Conservation (phyloP, 2,329 filamentous ascomycete species). For the Aspergillus caelatus region DNA sequence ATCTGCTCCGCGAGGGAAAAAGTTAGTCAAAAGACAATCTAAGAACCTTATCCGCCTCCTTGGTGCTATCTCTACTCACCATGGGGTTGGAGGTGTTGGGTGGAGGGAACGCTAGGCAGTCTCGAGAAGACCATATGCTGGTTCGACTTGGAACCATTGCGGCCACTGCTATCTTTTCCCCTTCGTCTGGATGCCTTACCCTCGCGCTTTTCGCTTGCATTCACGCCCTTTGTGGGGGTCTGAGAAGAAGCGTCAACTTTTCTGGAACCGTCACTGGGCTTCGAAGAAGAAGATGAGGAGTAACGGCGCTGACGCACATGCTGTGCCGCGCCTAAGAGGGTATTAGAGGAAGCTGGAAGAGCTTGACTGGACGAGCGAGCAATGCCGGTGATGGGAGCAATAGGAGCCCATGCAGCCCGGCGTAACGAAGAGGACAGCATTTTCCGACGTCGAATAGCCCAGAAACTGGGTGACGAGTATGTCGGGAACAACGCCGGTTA, state of each 20-base stretch:
- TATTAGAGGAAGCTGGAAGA: constrained; percentile 35
- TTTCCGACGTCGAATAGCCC: constrained; percentile 26
- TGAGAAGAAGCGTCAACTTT: constrained; percentile 44
- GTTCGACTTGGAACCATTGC: constrained; percentile 39
- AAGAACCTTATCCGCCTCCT: neutral
- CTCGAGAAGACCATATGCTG: constrained; percentile 45
- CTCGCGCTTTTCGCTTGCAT: constrained; percentile 39
- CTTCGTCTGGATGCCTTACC: constrained; percentile 39
- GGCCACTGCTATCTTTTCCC: constrained; percentile 38
- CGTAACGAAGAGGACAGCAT: constrained; percentile 52
- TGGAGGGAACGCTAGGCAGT: constrained; percentile 53
- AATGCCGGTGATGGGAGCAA: constrained; percentile 35
- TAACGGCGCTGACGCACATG: constrained; percentile 49
- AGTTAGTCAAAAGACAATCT: neutral
- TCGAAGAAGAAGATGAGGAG: constrained; percentile 50
- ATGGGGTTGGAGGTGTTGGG: constrained; percentile 51
- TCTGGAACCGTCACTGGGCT: constrained; percentile 51
- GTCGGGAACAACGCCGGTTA: constrained; percentile 28
- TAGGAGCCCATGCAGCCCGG: constrained; percentile 46
- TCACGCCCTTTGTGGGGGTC: constrained; percentile 42
- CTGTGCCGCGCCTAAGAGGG: constrained; percentile 36
- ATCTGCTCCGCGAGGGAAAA: constrained; percentile 56
- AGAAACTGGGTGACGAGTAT: constrained; percentile 27
- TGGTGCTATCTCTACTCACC: constrained; percentile 35
- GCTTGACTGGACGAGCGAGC: constrained; percentile 33